These are phyloP conservation scores for Colletotrichum tabaci DNA, from an alignment of 2,329 filamentous ascomycete species.

Conservation along the genomic window DNA sequence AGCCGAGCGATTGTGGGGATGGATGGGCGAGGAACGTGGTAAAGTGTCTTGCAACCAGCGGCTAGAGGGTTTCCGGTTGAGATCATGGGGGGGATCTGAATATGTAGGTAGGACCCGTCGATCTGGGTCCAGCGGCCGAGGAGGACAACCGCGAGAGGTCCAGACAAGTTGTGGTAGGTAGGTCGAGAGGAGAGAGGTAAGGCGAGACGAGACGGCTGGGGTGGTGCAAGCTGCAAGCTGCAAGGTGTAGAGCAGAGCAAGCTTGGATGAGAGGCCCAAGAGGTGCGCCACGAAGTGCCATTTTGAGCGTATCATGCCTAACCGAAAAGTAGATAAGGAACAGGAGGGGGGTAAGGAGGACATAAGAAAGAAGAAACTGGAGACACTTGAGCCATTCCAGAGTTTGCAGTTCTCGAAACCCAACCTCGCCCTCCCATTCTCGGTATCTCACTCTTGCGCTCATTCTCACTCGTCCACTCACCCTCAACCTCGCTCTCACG, in stretches of 20 bases:
- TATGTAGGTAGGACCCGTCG: constrained; percentile 16
- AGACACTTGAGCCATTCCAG: constrained; percentile 4
- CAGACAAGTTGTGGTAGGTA: constrained; percentile 27
- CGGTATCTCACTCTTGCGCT: too few relatives aligned
- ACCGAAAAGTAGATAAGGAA: constrained; percentile 24
- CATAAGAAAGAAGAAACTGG: constrained; percentile 13
- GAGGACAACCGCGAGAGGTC: constrained; percentile 34
- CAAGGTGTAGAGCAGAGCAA: constrained; percentile 5
- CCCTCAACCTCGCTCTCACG: background rate
- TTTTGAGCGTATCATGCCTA: constrained; percentile 27
- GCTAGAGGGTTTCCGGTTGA: constrained; percentile 18
- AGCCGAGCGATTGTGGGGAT: constrained; percentile 25
- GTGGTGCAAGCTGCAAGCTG: constrained; percentile 15
- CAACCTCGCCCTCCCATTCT: constrained; percentile 1
- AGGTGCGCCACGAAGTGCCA: constrained; percentile 24
- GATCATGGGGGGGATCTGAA: constrained; percentile 30
- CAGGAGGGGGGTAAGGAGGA: constrained; percentile 5
- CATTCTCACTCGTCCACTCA: too few relatives aligned
- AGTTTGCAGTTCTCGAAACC: constrained; percentile 19
- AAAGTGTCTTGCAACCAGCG: constrained; percentile 35
- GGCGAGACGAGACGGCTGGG: constrained; percentile 7
- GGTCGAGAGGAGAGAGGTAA: background rate
- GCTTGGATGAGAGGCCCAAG: constrained; percentile 1
- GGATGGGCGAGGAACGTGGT: constrained; percentile 30
- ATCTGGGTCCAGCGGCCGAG: constrained; percentile 14